Base-by-base conservation (phyloP, 2,329 filamentous ascomycete species). In the Beauveria scarabaeidicola region DNA sequence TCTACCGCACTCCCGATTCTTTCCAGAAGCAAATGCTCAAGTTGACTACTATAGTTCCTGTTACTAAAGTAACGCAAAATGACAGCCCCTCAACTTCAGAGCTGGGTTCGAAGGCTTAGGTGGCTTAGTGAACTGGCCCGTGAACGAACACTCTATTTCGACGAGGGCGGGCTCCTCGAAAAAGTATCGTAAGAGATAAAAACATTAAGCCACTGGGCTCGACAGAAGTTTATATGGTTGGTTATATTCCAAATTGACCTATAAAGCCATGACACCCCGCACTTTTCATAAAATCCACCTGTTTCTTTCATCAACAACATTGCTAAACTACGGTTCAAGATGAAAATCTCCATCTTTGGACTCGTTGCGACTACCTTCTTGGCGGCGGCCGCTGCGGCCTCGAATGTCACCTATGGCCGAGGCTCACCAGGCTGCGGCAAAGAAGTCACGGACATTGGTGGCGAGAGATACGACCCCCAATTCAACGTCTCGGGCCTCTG, bases 371-470 rank as follows among this genome's bases (percentile, higher is more conserved):
- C 53, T 29, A 13, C 9, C 1, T 19, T 48, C 13, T 15, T 40
- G 25, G 13, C 29, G 2, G 43, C 10, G 5, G 4, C 43, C 3
- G 29, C 19, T 13, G 53, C 43, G 13, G 17, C 43, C 43, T 25
- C 29, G 7, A 38, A 47, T n/a, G 41, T 38, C 27, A 47, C 52
- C 17, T n/a, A 17, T 9, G 21, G 21, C 23, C 52, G 41, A 52
- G 41, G 52, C 21, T 60, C 58, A 15, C 32, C 43, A 1, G 58
- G 58, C 23, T 60, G 52, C 23, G 51, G 51, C 17, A 52, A 53
- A n/a, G 0, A n/a, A 2, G 6, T 53, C 9, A 9, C 15, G 4
- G 2, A 23, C n/a, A 8, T 46, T 27, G 56, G 38, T 3, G 1
- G 13, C 1, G 21, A 44, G 10, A n/a, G 1, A 5, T 25, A 15